Base-by-base conservation (phyloP, 176 grass and related monocot genomes). In the Pontederia crassipes region DNA sequence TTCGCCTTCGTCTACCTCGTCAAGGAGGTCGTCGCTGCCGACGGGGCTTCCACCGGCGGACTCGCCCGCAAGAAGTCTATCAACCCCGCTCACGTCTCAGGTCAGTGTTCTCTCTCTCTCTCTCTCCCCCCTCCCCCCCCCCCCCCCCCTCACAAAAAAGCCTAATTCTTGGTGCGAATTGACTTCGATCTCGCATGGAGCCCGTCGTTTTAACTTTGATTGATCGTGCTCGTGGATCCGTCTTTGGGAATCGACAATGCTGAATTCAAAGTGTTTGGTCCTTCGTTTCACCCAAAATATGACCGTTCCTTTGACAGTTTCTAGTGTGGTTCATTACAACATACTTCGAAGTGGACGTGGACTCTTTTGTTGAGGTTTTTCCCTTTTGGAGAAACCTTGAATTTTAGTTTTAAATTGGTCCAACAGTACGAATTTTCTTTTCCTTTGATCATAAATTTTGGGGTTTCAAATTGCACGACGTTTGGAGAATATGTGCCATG, bases 51-150 rank as follows among this genome's bases (percentile, higher is more conserved):
- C 28, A 16, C 8, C 16, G 29, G 59, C 2, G 76, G 79, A 16
- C 69, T 95, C 51, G 72, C 86, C 18, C 71, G 72, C 58, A 95
- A 86, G 80, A 86, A 89, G 60, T 76, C 77, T 48, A 57, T 95
- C 60, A 75, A 89, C 50, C 80, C 86, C 8, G 89, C 90, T 11
- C 90, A 95, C 66, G 74, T 86, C 68, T 95, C 90, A 73, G 90
- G 90, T 95, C 53, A 16, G 58, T n/a, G n/a, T n/a, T 67, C 10
- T 8, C 11, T 18, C 12, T 45, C 32, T n/a, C n/a, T n/a, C n/a
- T n/a, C n/a, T n/a, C n/a, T n/a, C n/a, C n/a, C n/a, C n/a, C n/a
- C n/a, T 53, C 53, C 57, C 5, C 14, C 14, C 53, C 60, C 28
- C 56, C 20, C 57, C 35, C 5, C 54, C 15, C 32, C 12, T 20